Evolutionary conservation across 768 basidiomycete species (phyloP).

Genomic region (Crucibulum laeve): DNA sequence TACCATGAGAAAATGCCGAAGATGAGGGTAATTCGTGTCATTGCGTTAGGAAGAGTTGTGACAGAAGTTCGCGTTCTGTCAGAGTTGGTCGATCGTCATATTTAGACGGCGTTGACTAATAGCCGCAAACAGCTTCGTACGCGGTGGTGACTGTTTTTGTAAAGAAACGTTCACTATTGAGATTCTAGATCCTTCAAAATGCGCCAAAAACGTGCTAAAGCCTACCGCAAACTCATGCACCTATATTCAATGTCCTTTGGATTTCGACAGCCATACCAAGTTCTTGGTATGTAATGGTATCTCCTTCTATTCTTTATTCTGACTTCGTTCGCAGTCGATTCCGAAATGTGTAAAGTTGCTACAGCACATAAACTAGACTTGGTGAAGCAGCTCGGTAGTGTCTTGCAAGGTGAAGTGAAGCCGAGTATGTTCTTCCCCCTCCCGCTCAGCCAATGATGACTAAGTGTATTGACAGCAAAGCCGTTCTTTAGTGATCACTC

Average conservation of each 20-base stretch:
- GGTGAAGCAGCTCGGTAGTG: constrained; percentile 63
- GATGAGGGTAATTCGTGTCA: constrained; percentile 16
- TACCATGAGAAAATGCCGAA: constrained; percentile 27
- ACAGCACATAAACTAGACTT: constrained; percentile 72
- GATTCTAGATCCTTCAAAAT: constrained; percentile 36
- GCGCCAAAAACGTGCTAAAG: constrained; percentile 95
- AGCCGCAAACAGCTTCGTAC: constrained; percentile 17
- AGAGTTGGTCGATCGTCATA: no score
- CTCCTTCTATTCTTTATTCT: constrained; percentile 9
- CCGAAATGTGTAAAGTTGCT: constrained; percentile 73
- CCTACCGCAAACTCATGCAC: constrained; percentile 91
- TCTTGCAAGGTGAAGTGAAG: constrained; percentile 86
- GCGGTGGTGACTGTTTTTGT: no score
- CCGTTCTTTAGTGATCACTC: constrained; percentile 87
- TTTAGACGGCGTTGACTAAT: no score
- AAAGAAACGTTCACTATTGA: constrained; percentile 2
- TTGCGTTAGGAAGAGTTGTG: not conserved
- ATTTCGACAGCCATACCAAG: constrained; percentile 92
- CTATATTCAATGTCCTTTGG: constrained; percentile 84
- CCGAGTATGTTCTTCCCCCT: constrained; percentile 62
- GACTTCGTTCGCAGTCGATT: constrained; percentile 56
- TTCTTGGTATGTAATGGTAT: constrained; percentile 59
- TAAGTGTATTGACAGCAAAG: constrained; percentile 36
- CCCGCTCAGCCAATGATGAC: constrained; percentile 8
- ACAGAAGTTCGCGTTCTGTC: no score